phyloP scores from a whole-genome alignment of 805 yeast species.

The Ogataea degrootiae region DNA sequence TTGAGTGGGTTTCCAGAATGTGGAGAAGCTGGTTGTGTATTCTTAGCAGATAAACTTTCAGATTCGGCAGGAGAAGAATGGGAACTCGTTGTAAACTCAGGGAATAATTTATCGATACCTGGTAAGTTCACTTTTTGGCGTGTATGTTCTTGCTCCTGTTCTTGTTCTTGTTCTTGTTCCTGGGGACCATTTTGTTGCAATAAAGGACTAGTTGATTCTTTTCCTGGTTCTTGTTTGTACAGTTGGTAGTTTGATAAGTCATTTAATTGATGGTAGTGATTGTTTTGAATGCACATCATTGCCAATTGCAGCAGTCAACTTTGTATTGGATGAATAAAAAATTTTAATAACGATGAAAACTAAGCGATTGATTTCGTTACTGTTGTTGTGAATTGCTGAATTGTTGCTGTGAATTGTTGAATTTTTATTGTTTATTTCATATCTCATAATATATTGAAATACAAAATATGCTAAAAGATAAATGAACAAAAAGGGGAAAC shows the following conservation, averaged over 20 bases:
- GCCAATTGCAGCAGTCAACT: not conserved
- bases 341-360: too few species aligned
- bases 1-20: not conserved
- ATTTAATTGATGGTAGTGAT: slow-evolving; percentile 3
- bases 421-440: too few species aligned
- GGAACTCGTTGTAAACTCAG: slow-evolving; percentile 2
- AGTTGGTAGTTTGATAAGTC: slow-evolving; percentile 10
- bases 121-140: slow-evolving; percentile 16
- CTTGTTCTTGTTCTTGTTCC: not conserved
- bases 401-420: too few species aligned
- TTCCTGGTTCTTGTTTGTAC: not conserved
- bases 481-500: too few species aligned
- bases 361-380: too few species aligned
- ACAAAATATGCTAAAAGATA: too few species aligned
- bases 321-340: too few species aligned
- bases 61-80: not conserved
- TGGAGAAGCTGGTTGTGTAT: not conserved
- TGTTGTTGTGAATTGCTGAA: too few species aligned
- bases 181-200: not conserved
- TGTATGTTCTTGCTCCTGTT: not conserved
- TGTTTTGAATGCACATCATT: slow-evolving; percentile 11
- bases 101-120: slow-evolving; percentile 20
- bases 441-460: too few species aligned
- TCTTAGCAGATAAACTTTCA: not conserved
- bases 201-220: slow-evolving; percentile 1